Evolutionary conservation across 2,329 filamentous ascomycete species (phyloP).

Genomic region (Teratosphaeria gauchensis): DNA sequence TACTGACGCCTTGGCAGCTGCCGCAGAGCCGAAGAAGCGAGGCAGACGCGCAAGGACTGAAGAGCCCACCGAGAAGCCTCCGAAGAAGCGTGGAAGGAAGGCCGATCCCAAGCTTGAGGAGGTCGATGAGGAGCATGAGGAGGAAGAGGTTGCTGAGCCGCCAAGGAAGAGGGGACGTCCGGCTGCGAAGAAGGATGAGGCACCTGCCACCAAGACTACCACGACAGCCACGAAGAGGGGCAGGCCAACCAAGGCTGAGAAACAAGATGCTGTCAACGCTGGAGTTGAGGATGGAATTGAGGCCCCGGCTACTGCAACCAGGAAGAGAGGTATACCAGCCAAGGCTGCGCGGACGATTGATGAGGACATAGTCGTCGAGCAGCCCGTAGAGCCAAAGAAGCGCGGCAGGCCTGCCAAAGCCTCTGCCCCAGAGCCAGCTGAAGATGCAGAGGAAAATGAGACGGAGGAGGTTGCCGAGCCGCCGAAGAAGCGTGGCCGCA

Average conservation of each 20-base stretch:
- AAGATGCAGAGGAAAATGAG: background rate
- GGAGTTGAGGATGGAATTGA: conserved; percentile 1
- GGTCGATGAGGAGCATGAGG: background rate
- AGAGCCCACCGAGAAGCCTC: background rate
- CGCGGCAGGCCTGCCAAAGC: conserved; percentile 12
- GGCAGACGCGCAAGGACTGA: background rate
- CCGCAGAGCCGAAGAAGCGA: background rate
- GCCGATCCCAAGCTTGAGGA: conserved; percentile 2
- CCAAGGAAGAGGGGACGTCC: conserved; percentile 22
- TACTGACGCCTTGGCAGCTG: background rate
- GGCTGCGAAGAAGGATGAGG: background rate
- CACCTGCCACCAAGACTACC: background rate
- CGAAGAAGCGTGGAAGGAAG: conserved; percentile 20
- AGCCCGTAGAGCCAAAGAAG: conserved; percentile 19
- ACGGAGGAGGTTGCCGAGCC: conserved; percentile 6
- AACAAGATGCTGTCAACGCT: conserved; percentile 1
- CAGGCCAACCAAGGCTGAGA: conserved; percentile 4
- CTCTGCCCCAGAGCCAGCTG: background rate
- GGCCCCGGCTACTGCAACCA: background rate
- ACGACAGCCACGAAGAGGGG: conserved; percentile 7
- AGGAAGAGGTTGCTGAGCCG: conserved; percentile 6
- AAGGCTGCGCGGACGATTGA: background rate
- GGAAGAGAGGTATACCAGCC: background rate
- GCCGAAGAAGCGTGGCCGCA: conserved; percentile 15
- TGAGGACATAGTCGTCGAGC: conserved; percentile 1